These are phyloP conservation scores for Diplodia corticola DNA, from an alignment of 2,329 filamentous ascomycete genomes.

Conservation along the genomic window DNA sequence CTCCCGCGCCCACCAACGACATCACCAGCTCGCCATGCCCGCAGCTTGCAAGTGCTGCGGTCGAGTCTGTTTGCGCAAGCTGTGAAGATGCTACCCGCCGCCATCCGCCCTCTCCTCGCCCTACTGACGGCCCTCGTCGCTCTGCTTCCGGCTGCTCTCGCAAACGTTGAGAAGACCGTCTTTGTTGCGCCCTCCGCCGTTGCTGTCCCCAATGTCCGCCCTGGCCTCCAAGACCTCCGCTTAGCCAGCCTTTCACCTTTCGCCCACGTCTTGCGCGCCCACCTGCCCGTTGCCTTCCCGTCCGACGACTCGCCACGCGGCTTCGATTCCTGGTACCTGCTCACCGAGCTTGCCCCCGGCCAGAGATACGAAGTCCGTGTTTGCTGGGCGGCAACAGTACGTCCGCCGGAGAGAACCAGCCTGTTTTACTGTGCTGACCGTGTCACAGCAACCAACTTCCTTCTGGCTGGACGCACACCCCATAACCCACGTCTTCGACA, in stretches of 20 bases:
- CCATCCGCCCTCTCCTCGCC: background rate
- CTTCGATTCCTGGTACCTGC: conserved; percentile 72
- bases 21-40: conserved; percentile 18
- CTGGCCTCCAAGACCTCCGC: conserved; percentile 60
- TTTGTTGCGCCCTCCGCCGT: conserved; percentile 70
- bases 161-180: conserved; percentile 89
- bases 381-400: conserved; percentile 90
- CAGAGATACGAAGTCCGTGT: conserved; percentile 87
- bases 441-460: conserved; percentile 74
- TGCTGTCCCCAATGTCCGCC: conserved; percentile 57
- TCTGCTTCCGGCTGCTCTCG: conserved; percentile 36
- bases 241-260: conserved; percentile 65
- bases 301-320: conserved; percentile 55
- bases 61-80: conserved; percentile 21
- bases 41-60: conserved; percentile 17
- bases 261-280: conserved; percentile 57
- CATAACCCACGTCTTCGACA: conserved; percentile 61
- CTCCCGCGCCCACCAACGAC: conserved; percentile 5
- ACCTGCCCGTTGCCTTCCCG: conserved; percentile 69
- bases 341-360: conserved; percentile 67
- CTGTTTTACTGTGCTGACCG: conserved; percentile 14
- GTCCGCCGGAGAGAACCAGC: conserved; percentile 37
- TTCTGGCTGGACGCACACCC: conserved; percentile 70
- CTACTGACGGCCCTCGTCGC: background rate
- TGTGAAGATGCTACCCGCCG: conserved; percentile 20